A percentile compares a stretch with the other conserved stretches of the same genome.
Evolutionary conservation across 2,329 filamentous ascomycete genomes (phyloP).

Genomic region (Colletotrichum sp.): DNA sequence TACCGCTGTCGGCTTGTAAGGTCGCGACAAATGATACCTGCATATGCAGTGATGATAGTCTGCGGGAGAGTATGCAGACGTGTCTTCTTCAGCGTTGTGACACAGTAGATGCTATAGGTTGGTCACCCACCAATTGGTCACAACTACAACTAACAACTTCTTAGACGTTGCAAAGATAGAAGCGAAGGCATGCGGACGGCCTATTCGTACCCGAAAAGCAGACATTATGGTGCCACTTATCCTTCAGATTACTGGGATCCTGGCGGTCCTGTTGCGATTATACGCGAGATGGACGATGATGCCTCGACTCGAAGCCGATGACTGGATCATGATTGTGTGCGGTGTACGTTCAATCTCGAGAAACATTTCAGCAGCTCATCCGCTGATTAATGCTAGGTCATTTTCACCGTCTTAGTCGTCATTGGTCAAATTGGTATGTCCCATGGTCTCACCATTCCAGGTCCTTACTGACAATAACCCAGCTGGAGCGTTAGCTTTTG

Average conservation of each 20-base stretch:
- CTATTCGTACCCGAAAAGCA: conserved; percentile 31
- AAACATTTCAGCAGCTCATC: accelerated
- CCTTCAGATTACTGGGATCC: conserved; percentile 37
- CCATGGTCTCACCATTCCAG: too few species aligned
- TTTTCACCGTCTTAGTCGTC: conserved; percentile 34
- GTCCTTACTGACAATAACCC: neutral
- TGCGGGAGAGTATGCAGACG: conserved; percentile 20
- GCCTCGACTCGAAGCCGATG: conserved; percentile 37
- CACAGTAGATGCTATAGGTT: conserved; percentile 30
- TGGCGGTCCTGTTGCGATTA: conserved; percentile 38
- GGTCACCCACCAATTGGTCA: neutral
- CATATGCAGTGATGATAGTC: conserved; percentile 28
- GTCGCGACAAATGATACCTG: conserved; percentile 29
- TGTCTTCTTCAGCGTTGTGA: conserved; percentile 30
- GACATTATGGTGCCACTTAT: conserved; percentile 37
- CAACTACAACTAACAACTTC: conserved; percentile 4
- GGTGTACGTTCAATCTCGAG: conserved; percentile 26
- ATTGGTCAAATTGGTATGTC: conserved; percentile 35
- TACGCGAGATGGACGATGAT: conserved; percentile 38
- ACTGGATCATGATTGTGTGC: conserved; percentile 41
- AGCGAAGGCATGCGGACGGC: conserved; percentile 34
- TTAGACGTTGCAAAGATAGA: conserved; percentile 34
- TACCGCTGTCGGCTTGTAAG: conserved; percentile 27
- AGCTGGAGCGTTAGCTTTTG: conserved; percentile 33
- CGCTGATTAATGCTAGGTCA: conserved; percentile 18